Conservation (phyloP, 805 yeast species). For the Kodamaea hsintzibuensis region DNA sequence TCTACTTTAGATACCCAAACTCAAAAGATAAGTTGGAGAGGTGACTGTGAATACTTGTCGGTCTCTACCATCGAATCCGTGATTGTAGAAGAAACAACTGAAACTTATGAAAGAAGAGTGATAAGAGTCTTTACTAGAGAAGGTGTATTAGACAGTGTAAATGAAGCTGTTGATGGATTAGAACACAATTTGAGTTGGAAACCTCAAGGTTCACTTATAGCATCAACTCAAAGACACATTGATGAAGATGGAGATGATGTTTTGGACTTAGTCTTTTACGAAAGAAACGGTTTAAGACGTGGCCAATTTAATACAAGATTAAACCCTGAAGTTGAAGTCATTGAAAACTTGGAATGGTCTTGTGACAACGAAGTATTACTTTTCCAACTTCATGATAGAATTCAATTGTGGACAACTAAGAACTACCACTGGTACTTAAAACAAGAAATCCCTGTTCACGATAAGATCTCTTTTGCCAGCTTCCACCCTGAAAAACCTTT, state of each 20-base stretch:
- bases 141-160: conserved; percentile 75
- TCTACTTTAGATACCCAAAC: conserved; percentile 53
- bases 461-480: conserved; percentile 45
- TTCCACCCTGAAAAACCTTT: conserved; percentile 93
- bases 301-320: conserved; percentile 78
- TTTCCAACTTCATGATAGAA: conserved; percentile 55
- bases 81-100: conserved; percentile 39
- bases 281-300: conserved; percentile 89
- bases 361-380: conserved; percentile 77
- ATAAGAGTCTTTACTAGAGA: conserved; percentile 80
- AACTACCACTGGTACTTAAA: conserved; percentile 96
- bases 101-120: conserved; percentile 60
- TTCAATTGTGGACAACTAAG: conserved; percentile 89
- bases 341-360: conserved; percentile 73
- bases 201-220: conserved; percentile 86
- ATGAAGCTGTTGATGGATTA: conserved; percentile 85
- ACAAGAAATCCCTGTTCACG: conserved; percentile 57
- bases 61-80: conserved; percentile 61
- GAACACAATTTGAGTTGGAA: conserved; percentile 81
- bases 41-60: conserved; percentile 85
- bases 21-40: conserved; percentile 82
- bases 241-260: conserved; percentile 52
- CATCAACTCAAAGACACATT: conserved; percentile 69
- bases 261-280: conserved; percentile 73
- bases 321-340: conserved; percentile 44